Conservation (phyloP, 371 early-diverging fungal genomes). For the Syncephalastrum racemosum region DNA sequence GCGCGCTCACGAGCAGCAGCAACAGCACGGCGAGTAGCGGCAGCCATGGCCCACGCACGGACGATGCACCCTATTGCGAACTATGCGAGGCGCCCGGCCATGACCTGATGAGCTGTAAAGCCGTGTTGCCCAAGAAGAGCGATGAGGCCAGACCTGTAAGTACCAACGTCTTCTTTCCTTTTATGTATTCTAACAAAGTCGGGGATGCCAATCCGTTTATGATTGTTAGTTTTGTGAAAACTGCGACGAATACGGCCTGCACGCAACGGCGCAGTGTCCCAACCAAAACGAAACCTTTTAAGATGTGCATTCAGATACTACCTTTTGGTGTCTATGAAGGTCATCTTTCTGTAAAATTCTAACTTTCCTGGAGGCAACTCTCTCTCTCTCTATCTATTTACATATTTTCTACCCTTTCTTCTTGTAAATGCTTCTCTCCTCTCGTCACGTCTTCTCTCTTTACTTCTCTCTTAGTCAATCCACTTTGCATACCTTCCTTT, state of each 20-base stretch:
- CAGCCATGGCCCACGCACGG: constrained; percentile 10
- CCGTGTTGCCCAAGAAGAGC: constrained; percentile 23
- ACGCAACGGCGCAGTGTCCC: constrained; percentile 17
- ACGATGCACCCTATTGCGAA: constrained; percentile 54
- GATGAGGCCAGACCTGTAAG: constrained; percentile 15
- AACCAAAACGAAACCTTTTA: constrained; percentile 27
- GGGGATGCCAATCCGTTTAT: background rate
- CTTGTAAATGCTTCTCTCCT: constrained; percentile 5
- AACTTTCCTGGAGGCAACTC: constrained; percentile 6
- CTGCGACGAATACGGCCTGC: constrained; percentile 24
- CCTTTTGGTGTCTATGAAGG: background rate
- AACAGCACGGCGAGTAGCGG: constrained; percentile 8
- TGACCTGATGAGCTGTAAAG: constrained; percentile 64
- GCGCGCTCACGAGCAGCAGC: background rate
- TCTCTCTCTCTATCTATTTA: constrained; percentile 8
- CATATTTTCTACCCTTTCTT: constrained; percentile 5
- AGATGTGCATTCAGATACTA: background rate
- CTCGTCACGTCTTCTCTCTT: constrained; percentile 1
- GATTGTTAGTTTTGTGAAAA: constrained; percentile 20
- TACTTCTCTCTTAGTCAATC: constrained; percentile 4
- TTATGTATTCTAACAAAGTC: background rate
- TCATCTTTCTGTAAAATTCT: constrained; percentile 9
- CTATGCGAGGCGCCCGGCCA: constrained; percentile 71
- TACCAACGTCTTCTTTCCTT: background rate
- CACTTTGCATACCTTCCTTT: constrained; percentile 9